Evolutionary conservation across 495 filamentous ascomycete genomes (phyloP).

Genomic region (Trichocladium uniseriatum): DNA sequence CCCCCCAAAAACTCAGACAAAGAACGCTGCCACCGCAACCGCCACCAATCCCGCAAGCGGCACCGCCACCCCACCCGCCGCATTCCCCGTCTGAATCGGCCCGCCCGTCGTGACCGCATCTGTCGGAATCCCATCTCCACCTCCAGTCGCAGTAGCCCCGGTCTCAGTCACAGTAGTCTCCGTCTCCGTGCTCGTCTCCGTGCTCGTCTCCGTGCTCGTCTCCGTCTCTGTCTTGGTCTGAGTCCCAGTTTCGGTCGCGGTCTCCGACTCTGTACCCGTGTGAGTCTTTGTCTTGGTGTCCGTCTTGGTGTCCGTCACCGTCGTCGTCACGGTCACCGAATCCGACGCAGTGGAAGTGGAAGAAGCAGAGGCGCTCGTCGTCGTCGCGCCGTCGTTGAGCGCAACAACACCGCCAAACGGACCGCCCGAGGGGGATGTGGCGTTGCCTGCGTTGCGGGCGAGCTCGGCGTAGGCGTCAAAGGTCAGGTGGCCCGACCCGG

Average conservation of each 20-base stretch:
- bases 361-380: too few species aligned
- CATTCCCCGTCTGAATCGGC: constrained; percentile 1
- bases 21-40: constrained; percentile 7
- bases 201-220: not conserved
- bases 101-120: not conserved
- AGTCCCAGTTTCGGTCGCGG: not conserved
- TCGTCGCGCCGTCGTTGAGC: not conserved
- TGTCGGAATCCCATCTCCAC: not conserved
- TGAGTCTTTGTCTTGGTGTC: not conserved
- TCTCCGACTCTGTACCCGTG: not conserved
- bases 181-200: not conserved
- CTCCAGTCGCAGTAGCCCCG: not conserved
- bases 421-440: constrained; percentile 7
- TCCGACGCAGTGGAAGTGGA: not conserved
- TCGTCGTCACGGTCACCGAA: not conserved
- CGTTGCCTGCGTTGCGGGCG: constrained; percentile 12
- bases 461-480: constrained; percentile 15
- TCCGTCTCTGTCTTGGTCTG: not conserved
- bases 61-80: not conserved
- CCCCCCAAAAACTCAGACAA: constrained; percentile 3
- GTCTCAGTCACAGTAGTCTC: not conserved
- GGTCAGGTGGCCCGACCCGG: not conserved
- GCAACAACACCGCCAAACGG: constrained; percentile 18
- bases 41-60: constrained; percentile 13
- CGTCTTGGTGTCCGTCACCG: not conserved